Percentiles rank a stretch among this genome's conserved stretches.
Conservation (phyloP, 1,139 yeast species). For the Geotrichum klebahnii region DNA sequence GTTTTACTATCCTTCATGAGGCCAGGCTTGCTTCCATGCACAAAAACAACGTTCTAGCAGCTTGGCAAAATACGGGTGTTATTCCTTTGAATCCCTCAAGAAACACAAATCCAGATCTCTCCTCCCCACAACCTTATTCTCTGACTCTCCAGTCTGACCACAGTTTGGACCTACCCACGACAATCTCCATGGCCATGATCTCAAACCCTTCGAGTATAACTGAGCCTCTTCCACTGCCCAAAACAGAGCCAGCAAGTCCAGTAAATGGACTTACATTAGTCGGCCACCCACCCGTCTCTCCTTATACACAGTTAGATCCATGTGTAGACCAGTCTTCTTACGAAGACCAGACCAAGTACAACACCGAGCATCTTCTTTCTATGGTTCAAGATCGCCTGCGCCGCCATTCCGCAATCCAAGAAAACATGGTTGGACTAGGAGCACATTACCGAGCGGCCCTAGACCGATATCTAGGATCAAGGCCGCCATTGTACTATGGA, state of each 20-base stretch:
- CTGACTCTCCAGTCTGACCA: no score
- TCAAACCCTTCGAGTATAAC: neutral
- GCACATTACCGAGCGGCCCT: slow-evolving; percentile 2
- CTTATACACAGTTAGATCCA: no score
- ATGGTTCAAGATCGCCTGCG: neutral
- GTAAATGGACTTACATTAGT: no score
- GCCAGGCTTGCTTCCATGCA: neutral
- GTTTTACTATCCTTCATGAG: neutral
- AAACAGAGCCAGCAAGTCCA: neutral
- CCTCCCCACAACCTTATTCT: no score
- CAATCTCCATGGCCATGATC: slow-evolving; percentile 4
- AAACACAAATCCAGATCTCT: no score
- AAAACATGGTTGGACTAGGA: no score
- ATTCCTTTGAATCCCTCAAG: slow-evolving; percentile 1
- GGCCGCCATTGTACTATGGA: slow-evolving; percentile 1
- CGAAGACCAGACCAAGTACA: no score
- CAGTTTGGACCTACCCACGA: slow-evolving; percentile 3
- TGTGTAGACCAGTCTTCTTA: no score
- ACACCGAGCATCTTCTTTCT: no score
- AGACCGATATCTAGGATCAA: neutral
- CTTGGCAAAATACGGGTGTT: slow-evolving; percentile 7
- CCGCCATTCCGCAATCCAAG: neutral
- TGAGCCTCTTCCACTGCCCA: neutral
- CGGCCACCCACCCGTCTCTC: no score
- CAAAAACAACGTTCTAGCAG: neutral